Percentiles rank a stretch among this genome's conserved stretches.
Conservation (phyloP, 2,329 filamentous ascomycete genomes). For the Diaporthe sp. region DNA sequence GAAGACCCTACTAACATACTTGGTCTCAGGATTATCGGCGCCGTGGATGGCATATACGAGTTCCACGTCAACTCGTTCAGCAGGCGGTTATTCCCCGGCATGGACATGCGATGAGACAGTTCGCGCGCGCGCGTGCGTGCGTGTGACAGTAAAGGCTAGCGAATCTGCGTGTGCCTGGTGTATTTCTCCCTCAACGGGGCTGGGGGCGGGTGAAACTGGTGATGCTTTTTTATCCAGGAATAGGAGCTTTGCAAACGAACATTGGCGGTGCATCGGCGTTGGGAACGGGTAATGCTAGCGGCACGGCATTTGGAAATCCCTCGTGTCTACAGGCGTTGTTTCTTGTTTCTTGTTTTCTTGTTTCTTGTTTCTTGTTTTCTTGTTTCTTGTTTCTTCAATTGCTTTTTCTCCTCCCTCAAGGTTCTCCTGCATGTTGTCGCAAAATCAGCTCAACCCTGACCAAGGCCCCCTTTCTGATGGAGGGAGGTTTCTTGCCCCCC, state of each 20-base stretch:
- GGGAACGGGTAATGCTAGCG: conserved; percentile 23
- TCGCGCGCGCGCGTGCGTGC: neutral
- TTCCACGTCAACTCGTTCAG: conserved; percentile 72
- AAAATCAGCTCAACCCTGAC: neutral
- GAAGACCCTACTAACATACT: conserved; percentile 36
- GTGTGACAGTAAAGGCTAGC: neutral
- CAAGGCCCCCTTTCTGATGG: too few relatives aligned
- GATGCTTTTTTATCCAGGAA: neutral
- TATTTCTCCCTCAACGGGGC: neutral
- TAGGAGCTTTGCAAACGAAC: neutral
- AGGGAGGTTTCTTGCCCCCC: neutral
- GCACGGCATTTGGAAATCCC: conserved; percentile 28
- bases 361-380: neutral
- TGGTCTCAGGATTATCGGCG: conserved; percentile 67
- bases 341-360: neutral
- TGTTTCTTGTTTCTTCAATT: neutral
- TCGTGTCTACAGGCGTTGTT: conserved; percentile 19
- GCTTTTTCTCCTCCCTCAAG: neutral
- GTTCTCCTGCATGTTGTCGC: neutral
- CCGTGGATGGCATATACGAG: conserved; percentile 81
- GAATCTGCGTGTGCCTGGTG: neutral
- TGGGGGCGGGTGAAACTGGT: neutral
- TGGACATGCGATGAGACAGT: conserved; percentile 59
- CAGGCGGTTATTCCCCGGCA: conserved; percentile 68
- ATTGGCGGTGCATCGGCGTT: conserved; percentile 17